phyloP scores from a whole-genome alignment of 2,329 filamentous ascomycete genomes.

The Fusarium scirpi region DNA sequence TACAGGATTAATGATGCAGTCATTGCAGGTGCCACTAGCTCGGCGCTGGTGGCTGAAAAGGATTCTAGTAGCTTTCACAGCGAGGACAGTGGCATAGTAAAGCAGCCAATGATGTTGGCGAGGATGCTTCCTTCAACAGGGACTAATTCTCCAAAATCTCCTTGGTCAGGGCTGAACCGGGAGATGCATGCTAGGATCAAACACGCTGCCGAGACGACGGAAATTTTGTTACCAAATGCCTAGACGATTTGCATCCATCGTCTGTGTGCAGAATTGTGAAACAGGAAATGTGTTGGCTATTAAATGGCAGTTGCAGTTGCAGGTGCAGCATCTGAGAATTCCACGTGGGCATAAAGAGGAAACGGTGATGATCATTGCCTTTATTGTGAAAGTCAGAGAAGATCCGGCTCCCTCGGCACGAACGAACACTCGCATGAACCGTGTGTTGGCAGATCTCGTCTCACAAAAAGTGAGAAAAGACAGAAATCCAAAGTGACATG shows the following conservation, averaged over 20 bases:
- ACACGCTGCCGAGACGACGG: neutral
- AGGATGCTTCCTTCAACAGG: neutral
- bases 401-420: neutral
- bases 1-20: neutral
- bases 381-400: neutral
- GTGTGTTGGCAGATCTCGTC: neutral
- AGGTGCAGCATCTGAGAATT: neutral
- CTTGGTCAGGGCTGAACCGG: neutral
- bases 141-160: too few species aligned
- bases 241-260: neutral
- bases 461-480: neutral
- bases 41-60: neutral
- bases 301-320: too few species aligned
- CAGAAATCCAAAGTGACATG: neutral
- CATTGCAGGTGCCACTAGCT: neutral
- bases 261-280: slow-evolving; percentile 1
- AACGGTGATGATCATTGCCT: neutral
- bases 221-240: neutral
- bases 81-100: neutral
- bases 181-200: slow-evolving; percentile 11
- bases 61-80: neutral
- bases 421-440: neutral
- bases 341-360: neutral
- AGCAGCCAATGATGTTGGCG: neutral
- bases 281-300: neutral